phyloP scores from a whole-genome alignment of 129 eudicot genomes.

The sunflower (Helianthus annuus) region HanXRQr2.0-SUNRISE NC_035449.2:151945741-151946240 shows the following conservation, averaged over 20 bases:
- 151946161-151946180: neutral
- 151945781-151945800: slow-evolving; percentile 53
- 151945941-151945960: neutral
- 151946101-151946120: neutral
- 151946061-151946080: neutral
- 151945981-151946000: slow-evolving; percentile 1
- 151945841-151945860: neutral
- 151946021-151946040: neutral
- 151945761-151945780: slow-evolving; percentile 55
- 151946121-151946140: neutral
- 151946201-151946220: neutral
- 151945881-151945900: neutral
- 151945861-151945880: neutral
- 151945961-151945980: slow-evolving; percentile 10
- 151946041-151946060: neutral
- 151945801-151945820: slow-evolving; percentile 66
- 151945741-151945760: slow-evolving; percentile 74
- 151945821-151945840: neutral
- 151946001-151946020: neutral
- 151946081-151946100: neutral
- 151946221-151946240: neutral
- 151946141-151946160: too few relatives aligned
- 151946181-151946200: neutral
- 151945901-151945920: neutral
- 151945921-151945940: slow-evolving; percentile 10